Percentiles rank a stretch among this genome's conserved stretches.
Conservation (phyloP, 1,284 basidiomycete genomes). For the Trametes versicolor region DNA sequence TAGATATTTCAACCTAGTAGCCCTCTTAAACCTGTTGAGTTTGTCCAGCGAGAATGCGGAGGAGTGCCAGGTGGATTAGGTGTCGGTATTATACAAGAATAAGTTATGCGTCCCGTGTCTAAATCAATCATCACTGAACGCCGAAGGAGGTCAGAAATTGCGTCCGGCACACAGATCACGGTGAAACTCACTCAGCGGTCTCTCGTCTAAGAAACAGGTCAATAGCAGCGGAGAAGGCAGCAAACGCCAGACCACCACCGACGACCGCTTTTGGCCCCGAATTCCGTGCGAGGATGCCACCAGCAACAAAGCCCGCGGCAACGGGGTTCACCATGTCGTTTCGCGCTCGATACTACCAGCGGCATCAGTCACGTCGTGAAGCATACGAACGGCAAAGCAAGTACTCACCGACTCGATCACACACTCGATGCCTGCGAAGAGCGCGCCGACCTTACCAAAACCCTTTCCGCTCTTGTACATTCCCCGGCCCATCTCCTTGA, state of each 20-base stretch:
- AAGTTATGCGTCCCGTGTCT: constrained; percentile 15
- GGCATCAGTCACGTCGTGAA: not conserved
- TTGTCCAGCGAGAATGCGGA: not conserved
- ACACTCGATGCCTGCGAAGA: constrained; percentile 96
- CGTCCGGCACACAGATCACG: not conserved
- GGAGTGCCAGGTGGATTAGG: constrained; percentile 2
- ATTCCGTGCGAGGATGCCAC: constrained; percentile 85
- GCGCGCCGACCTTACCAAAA: constrained; percentile 94
- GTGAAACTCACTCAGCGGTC: constrained; percentile 78
- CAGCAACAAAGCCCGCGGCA: constrained; percentile 76
- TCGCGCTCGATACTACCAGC: constrained; percentile 88
- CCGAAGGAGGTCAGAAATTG: not conserved
- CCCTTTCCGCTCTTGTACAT: constrained; percentile 94
- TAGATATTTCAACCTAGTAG: no score
- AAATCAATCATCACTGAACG: constrained; percentile 29
- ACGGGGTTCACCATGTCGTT: constrained; percentile 92
- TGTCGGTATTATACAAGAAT: constrained; percentile 8
- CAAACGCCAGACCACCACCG: constrained; percentile 88
- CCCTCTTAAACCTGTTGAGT: no score
- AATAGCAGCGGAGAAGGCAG: constrained; percentile 90
- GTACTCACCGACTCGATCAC: constrained; percentile 93
- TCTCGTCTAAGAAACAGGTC: constrained; percentile 89
- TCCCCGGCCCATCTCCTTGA: constrained; percentile 94
- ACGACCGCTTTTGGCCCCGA: constrained; percentile 86
- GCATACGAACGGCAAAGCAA: not conserved